These are phyloP conservation scores for Cercospora sp. DNA, from an alignment of 2,329 filamentous ascomycete genomes.

Conservation along the genomic window DNA sequence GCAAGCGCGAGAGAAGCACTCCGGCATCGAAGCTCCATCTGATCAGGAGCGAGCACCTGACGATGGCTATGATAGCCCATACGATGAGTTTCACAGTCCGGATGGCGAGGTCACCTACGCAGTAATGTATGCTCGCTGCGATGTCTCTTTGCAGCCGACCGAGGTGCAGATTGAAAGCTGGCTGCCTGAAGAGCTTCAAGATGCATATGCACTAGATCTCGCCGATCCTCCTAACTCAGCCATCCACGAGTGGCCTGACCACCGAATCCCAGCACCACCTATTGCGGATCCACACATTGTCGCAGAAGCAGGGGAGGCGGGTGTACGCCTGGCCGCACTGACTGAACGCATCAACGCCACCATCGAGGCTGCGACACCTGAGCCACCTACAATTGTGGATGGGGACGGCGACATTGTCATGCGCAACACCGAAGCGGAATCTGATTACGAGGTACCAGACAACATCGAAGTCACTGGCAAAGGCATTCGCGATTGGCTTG, in stretches of 20 bases:
- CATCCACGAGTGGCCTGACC: constrained; percentile 15
- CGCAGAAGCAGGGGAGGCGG: not conserved
- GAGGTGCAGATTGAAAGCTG: constrained; percentile 22
- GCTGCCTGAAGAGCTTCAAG: constrained; percentile 9
- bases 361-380: constrained; percentile 18
- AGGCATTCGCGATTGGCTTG: constrained; percentile 55
- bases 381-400: constrained; percentile 43
- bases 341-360: constrained; percentile 6
- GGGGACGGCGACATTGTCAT: constrained; percentile 42
- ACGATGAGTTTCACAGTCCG: constrained; percentile 11
- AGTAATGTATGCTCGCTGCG: constrained; percentile 33
- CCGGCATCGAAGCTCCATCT: constrained; percentile 18
- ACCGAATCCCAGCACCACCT: not conserved
- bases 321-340: not conserved
- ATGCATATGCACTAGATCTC: constrained; percentile 1
- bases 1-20: constrained; percentile 50
- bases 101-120: constrained; percentile 30
- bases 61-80: constrained; percentile 28
- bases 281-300: not conserved
- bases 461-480: constrained; percentile 12
- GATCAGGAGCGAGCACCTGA: constrained; percentile 8
- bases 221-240: constrained; percentile 18
- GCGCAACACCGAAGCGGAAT: constrained; percentile 32
- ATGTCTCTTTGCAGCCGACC: constrained; percentile 24
- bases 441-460: constrained; percentile 42